Base-by-base conservation (phyloP, 768 basidiomycete species). In the Naematelia encephala region DNA sequence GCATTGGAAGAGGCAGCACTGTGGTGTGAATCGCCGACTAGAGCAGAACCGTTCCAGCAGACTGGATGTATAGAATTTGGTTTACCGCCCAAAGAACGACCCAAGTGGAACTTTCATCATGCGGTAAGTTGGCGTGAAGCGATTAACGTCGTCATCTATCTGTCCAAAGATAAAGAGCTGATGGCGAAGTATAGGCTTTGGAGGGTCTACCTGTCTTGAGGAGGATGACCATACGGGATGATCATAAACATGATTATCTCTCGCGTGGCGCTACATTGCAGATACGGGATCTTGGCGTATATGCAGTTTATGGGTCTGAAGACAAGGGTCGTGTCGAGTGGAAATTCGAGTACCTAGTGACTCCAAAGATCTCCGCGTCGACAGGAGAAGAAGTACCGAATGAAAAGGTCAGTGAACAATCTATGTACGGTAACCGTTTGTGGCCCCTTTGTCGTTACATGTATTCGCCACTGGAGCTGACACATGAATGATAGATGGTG, bases 301-400 rank as follows among this genome's bases (percentile, higher is more conserved):
- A 90, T 74, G 82, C 82, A 12, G 85, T 91, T 12, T 81, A 81
- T 26, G 90, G 89, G 8, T 80, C 78, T 27, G 90, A 91, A 72
- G 77, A 80, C 13, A 55, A 69, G 66, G 71, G 73, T 21, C 83
- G 82, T 57, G 77, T 89, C 16, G 78, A 79, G 22, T 91, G 90
- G 91, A 83, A 84, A 56, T 87, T 92, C 62, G 87, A 88, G 56
- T 92, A 92, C 71, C 69, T 85, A 28, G 87, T 92, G 10, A 82
- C 83, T 42, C 85, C 89, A 62, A 80, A 84, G 28, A 76, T 79
- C 54, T 76, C 78, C 22, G 80, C 83, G 22, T 72, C 73, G 3
- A 82, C 83, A 22, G 81, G 79, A 58, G 67, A 79, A 16, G 69
- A 77, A 11, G 67, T 83, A n/a, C 79, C 81, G 4, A 87, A 87